Evolutionary conservation across 2,329 filamentous ascomycete genomes (phyloP).

Genomic region (Cadophora gregata): DNA sequence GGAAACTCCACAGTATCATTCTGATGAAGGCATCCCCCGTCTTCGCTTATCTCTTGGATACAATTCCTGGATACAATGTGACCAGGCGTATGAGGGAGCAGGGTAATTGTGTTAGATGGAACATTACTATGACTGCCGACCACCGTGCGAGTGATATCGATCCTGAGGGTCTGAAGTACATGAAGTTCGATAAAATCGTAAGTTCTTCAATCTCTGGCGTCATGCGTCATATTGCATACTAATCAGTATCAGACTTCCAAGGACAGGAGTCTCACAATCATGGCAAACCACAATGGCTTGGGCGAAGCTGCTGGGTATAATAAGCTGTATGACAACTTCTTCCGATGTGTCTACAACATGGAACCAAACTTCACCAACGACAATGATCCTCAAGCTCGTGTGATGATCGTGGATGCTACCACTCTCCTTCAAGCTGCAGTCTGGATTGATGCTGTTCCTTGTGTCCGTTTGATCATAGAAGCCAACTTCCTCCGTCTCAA

Average conservation of each 20-base stretch:
- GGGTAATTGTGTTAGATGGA: constrained; percentile 33
- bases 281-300: constrained; percentile 26
- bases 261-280: background rate
- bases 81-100: constrained; percentile 28
- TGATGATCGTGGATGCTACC: constrained; percentile 33
- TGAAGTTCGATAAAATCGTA: constrained; percentile 36
- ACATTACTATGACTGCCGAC: constrained; percentile 34
- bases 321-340: constrained; percentile 41
- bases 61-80: constrained; percentile 17
- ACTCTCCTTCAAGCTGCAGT: constrained; percentile 37
- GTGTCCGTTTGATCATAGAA: constrained; percentile 36
- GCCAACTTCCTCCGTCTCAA: constrained; percentile 37
- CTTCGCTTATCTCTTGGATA: constrained; percentile 28
- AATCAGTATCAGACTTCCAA: background rate
- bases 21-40: constrained; percentile 30
- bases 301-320: constrained; percentile 27
- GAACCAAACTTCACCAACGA: constrained; percentile 27
- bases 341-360: constrained; percentile 36
- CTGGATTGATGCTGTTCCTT: constrained; percentile 27
- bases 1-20: constrained; percentile 38
- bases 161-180: constrained; percentile 30
- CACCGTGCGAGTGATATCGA: constrained; percentile 18
- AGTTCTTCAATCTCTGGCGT: constrained; percentile 19
- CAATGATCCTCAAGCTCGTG: constrained; percentile 6
- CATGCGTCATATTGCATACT: background rate